Evolutionary conservation across 768 basidiomycete genomes (phyloP).

Genomic region (Tulasnella sp.): DNA sequence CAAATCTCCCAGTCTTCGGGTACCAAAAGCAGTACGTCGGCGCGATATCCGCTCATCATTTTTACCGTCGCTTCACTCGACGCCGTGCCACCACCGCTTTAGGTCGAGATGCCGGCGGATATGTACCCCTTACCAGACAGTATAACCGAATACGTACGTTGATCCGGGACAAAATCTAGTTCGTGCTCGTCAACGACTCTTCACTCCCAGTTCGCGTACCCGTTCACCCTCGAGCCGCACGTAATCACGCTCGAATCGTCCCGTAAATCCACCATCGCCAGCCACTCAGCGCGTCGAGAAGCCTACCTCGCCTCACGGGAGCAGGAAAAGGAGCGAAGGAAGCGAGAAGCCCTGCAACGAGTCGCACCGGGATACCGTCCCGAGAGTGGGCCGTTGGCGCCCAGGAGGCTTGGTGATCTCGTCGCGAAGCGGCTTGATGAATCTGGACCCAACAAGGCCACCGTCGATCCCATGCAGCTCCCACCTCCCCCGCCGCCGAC

Average conservation of each 20-base stretch:
- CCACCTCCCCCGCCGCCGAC: constrained; percentile 15
- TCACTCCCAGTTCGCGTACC: constrained; percentile 81
- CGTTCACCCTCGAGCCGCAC: constrained; percentile 86
- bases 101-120: constrained; percentile 82
- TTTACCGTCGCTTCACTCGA: background rate
- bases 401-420: constrained; percentile 28
- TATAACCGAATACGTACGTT: constrained; percentile 72
- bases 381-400: constrained; percentile 44
- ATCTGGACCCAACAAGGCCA: constrained; percentile 14
- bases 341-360: constrained; percentile 54
- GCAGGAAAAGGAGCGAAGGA: constrained; percentile 60
- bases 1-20: constrained; percentile 81
- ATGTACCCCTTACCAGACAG: constrained; percentile 92
- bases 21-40: constrained; percentile 56
- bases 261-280: constrained; percentile 51
- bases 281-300: constrained; percentile 55
- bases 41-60: constrained; percentile 16
- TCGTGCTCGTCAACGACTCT: constrained; percentile 3
- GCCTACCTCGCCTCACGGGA: constrained; percentile 58
- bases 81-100: background rate
- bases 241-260: constrained; percentile 64
- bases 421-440: constrained; percentile 18
- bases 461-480: constrained; percentile 22
- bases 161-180: background rate
- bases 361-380: constrained; percentile 84